Percentiles rank a stretch among this genome's conserved stretches.
phyloP scores from a whole-genome alignment of 2,329 filamentous ascomycete species.

The Diaporthe aspalathi region DNA sequence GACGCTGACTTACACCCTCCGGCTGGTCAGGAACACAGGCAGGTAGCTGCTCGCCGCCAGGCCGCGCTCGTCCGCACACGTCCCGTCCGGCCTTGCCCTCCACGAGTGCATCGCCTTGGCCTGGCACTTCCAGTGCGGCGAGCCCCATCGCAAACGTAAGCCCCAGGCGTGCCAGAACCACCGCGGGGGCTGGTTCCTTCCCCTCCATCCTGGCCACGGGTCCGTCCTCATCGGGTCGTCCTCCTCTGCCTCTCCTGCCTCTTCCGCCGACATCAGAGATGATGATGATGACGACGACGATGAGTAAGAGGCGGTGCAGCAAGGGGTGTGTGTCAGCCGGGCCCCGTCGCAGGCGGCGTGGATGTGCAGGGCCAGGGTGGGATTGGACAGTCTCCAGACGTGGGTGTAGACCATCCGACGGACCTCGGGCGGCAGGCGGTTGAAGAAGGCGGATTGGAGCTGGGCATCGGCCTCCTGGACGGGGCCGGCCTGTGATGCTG shows the following conservation, averaged over 20 bases:
- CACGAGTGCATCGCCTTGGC: constrained; percentile 41
- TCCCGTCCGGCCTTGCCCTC: constrained; percentile 36
- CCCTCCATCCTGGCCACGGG: constrained; percentile 37
- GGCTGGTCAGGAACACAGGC: constrained; percentile 43
- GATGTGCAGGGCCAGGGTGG: constrained; percentile 37
- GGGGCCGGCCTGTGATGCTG: neutral
- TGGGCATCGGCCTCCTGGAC: constrained; percentile 25
- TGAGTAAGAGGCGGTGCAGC: neutral
- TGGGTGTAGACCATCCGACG: constrained; percentile 40
- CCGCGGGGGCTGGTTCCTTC: constrained; percentile 37
- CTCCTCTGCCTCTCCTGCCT: constrained; percentile 10
- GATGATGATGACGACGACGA: neutral
- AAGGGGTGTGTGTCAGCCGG: constrained; percentile 32
- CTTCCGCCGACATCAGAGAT: neutral
- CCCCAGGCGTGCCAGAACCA: constrained; percentile 45
- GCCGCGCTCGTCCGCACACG: constrained; percentile 28
- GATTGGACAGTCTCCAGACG: constrained; percentile 33
- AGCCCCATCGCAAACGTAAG: constrained; percentile 42
- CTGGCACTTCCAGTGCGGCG: constrained; percentile 45
- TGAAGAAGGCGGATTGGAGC: constrained; percentile 42
- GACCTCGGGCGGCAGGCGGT: constrained; percentile 37
- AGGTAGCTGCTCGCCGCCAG: constrained; percentile 37
- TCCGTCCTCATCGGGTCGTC: constrained; percentile 36
- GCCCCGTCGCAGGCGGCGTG: constrained; percentile 28
- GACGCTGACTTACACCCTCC: constrained; percentile 41